These are phyloP conservation scores for Wallemia hederae DNA, from an alignment of 1,284 basidiomycete genomes.

Conservation along the genomic window DNA sequence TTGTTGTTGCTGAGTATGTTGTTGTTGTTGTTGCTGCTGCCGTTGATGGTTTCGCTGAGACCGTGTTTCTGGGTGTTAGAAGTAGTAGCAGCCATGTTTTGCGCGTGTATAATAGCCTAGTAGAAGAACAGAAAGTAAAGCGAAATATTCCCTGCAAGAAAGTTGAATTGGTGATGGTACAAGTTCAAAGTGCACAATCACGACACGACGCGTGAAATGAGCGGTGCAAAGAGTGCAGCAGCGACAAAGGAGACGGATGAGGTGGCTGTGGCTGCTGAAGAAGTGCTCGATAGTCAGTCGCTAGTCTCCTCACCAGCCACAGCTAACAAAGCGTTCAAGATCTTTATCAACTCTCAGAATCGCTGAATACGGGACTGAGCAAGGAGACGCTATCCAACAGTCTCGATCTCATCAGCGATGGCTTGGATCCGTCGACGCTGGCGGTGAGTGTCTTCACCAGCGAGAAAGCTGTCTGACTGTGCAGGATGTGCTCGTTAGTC, in stretches of 20 bases:
- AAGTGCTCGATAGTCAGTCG: background rate
- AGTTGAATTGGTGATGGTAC: too few relatives aligned
- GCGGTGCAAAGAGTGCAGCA: too few relatives aligned
- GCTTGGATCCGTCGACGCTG: background rate
- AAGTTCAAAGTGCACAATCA: too few relatives aligned
- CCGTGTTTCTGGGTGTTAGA: too few relatives aligned
- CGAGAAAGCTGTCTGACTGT: background rate
- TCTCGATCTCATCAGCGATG: background rate
- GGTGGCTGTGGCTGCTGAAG: background rate
- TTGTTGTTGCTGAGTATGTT: background rate
- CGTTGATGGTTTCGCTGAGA: too few relatives aligned
- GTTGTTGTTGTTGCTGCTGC: too few relatives aligned
- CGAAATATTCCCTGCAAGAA: too few relatives aligned
- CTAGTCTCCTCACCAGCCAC: background rate
- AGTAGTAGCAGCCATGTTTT: too few relatives aligned
- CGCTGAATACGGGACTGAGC: background rate
- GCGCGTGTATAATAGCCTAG: too few relatives aligned
- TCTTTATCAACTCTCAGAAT: background rate
- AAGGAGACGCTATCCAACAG: background rate
- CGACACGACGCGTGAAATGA: too few relatives aligned
- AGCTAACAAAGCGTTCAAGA: background rate
- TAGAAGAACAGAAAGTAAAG: too few relatives aligned
- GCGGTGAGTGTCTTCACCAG: too few relatives aligned
- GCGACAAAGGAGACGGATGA: background rate
- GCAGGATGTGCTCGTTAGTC: background rate